These are phyloP conservation scores for Cryptococcus neoformans DNA, from an alignment of 1,284 basidiomycete genomes.

Conservation along the genomic window DNA sequence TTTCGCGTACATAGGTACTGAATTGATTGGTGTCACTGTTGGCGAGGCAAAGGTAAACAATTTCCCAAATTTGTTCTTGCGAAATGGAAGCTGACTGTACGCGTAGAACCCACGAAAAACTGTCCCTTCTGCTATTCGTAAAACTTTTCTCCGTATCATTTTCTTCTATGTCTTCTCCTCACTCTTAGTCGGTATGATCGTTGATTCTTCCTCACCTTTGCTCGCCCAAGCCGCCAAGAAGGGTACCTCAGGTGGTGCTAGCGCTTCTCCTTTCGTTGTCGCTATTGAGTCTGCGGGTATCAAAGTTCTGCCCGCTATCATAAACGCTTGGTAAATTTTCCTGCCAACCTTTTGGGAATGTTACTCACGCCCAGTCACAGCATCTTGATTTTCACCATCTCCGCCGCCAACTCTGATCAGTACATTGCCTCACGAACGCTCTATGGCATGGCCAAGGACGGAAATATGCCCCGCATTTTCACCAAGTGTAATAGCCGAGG, in stretches of 20 bases:
- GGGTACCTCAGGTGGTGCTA: slow-evolving; percentile 56
- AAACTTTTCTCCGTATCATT: slow-evolving; percentile 57
- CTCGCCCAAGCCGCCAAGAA: slow-evolving; percentile 55
- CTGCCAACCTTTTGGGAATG: neutral
- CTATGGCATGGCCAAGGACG: slow-evolving; percentile 56
- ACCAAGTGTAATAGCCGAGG: slow-evolving; percentile 48
- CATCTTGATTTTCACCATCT: slow-evolving; percentile 46
- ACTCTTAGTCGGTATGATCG: slow-evolving; percentile 64
- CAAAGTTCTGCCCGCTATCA: slow-evolving; percentile 49
- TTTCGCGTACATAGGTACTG: slow-evolving; percentile 62
- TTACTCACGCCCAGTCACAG: neutral
- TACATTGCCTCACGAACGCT: slow-evolving; percentile 54
- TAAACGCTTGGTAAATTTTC: slow-evolving; percentile 49
- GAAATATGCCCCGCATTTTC: slow-evolving; percentile 56
- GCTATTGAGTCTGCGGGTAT: slow-evolving; percentile 51
- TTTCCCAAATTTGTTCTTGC: neutral
- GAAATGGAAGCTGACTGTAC: too few relatives aligned
- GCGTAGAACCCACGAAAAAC: slow-evolving; percentile 58
- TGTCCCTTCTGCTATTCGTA: slow-evolving; percentile 58
- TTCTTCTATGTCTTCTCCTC: slow-evolving; percentile 60
- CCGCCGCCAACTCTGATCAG: slow-evolving; percentile 53
- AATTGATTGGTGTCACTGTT: slow-evolving; percentile 55
- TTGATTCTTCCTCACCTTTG: slow-evolving; percentile 44
- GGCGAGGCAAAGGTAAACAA: slow-evolving; percentile 46
- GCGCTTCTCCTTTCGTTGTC: slow-evolving; percentile 76